A percentile compares a stretch with the other conserved stretches of the same genome.
Evolutionary conservation across 1,284 basidiomycete species (phyloP).

Genomic region (Marasmius sp.): DNA sequence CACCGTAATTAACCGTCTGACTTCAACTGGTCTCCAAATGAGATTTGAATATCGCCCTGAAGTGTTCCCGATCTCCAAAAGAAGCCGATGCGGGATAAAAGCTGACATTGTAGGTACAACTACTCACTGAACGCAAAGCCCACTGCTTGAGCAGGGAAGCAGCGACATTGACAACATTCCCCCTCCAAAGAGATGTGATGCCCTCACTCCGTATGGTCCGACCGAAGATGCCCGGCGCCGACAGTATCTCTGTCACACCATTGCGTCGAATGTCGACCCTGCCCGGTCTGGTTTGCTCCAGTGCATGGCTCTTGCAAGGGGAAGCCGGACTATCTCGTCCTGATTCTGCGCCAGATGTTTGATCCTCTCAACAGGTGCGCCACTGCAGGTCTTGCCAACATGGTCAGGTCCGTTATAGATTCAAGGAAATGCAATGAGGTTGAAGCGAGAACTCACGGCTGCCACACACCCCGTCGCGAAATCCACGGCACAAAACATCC

Average conservation of each 20-base stretch:
- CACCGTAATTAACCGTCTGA: conserved; percentile 53
- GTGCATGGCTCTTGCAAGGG: too few species aligned
- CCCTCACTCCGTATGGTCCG: conserved; percentile 58
- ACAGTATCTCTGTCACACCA: conserved; percentile 55
- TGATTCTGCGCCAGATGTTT: conserved; percentile 73
- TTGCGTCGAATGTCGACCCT: conserved; percentile 52
- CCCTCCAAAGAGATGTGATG: conserved; percentile 53
- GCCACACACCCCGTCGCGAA: too few species aligned
- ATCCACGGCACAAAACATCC: too few species aligned
- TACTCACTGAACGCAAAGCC: conserved; percentile 43
- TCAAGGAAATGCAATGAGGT: neutral
- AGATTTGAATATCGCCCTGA: conserved; percentile 44
- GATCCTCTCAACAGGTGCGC: conserved; percentile 74
- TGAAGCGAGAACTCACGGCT: too few species aligned
- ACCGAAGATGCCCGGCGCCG: conserved; percentile 51
- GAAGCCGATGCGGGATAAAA: neutral
- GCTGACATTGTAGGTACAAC: neutral
- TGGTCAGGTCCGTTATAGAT: neutral
- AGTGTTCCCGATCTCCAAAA: neutral
- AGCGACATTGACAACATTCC: conserved; percentile 67
- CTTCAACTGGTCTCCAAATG: conserved; percentile 50
- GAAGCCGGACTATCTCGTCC: conserved; percentile 37
- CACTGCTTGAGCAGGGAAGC: conserved; percentile 67
- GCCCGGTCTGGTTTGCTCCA: conserved; percentile 35
- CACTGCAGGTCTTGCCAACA: conserved; percentile 67